Evolutionary conservation across 1,139 yeast genomes (phyloP), one percentile per base, ranked within the genome.

Genomic region (Debaryomycetaceae sp.): DNA sequence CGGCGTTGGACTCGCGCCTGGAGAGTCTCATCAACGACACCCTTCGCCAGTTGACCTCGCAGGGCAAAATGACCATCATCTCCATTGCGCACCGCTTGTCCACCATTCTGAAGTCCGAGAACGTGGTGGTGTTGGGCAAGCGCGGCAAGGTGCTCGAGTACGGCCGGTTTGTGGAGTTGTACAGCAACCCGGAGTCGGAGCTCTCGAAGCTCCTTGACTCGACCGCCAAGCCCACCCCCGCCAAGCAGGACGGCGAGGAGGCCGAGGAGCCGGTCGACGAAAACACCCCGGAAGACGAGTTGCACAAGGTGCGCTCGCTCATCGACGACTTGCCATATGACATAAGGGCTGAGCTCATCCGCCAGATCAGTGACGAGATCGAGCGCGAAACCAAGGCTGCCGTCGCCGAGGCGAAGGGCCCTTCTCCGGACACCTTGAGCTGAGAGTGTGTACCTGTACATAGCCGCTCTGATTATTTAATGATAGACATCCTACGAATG

Each of bases 71-170:
- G 59, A 86, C 96, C 1, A 88, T 94, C 1, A 82, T 88, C 21
- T 86, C 94, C 24, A 84, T 89, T 49, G 97, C 97, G 1, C 97
- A 88, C 56, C 69, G 96, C 46, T 71, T 89, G 33, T 84, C 91
- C 12, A 83, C 96, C 8, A 84, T 84, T 29, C 61, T 71, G 14
- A 67, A 66, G 38, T 65, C 72, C 1, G 72, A 67, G 31, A 59
- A 59, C 38, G 80, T 82, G 12, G 76, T 82, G 27, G 82, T 84
- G 1, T 48, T 67, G 22, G 73, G 72, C 3, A 65, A 65, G 35
- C 46, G 58, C 39, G 63, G 75, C 23, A 56, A 58, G 42, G 72
- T 65, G 8, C 67, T 58, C 5, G 71, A 62, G 38, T 51, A 52
- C 28, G 74, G 74, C 4, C 49, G 57, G 31, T 67, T 67, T 43